These are phyloP conservation scores for Scortechinia acanthostroma DNA, from an alignment of 2,329 filamentous ascomycete species.

Conservation along the genomic window DNA sequence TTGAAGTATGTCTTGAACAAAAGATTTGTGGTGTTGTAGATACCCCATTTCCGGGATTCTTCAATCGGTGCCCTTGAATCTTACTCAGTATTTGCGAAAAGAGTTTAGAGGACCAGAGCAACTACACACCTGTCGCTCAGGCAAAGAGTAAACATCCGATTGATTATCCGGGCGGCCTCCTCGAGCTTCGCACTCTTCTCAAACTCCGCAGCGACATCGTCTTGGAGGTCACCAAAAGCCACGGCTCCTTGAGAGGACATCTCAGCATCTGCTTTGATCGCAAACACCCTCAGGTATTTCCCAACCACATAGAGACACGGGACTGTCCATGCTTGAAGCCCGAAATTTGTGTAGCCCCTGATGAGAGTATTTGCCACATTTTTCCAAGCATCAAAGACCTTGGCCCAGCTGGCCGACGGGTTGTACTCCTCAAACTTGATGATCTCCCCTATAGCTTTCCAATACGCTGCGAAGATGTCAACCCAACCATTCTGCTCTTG, in stretches of 20 bases:
- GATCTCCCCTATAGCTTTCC: slow-evolving; percentile 73
- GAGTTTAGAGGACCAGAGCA: too few relatives aligned
- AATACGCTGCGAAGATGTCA: slow-evolving; percentile 77
- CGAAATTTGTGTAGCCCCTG: slow-evolving; percentile 70
- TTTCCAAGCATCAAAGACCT: slow-evolving; percentile 83
- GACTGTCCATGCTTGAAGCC: slow-evolving; percentile 84
- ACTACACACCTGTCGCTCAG: slow-evolving; percentile 71
- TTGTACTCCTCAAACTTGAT: slow-evolving; percentile 52
- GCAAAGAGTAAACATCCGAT: slow-evolving; percentile 85
- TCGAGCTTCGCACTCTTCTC: slow-evolving; percentile 80
- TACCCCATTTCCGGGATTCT: slow-evolving; percentile 94
- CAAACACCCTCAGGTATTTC: slow-evolving; percentile 79
- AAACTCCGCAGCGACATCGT: slow-evolving; percentile 72
- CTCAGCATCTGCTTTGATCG: slow-evolving; percentile 81
- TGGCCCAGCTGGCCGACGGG: slow-evolving; percentile 46
- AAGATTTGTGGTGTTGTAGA: slow-evolving; percentile 89
- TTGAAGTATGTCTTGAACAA: slow-evolving; percentile 99
- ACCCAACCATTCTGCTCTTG: slow-evolving; percentile 76
- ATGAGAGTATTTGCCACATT: slow-evolving; percentile 72
- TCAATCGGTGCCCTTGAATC: slow-evolving; percentile 62
- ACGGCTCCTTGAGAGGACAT: slow-evolving; percentile 30
- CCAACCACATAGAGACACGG: slow-evolving; percentile 82
- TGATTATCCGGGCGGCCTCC: slow-evolving; percentile 83
- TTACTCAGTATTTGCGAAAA: too few relatives aligned
- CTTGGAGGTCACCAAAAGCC: slow-evolving; percentile 48